Evolutionary conservation across 1,139 yeast species (phyloP), one percentile per base, ranked within the genome.

Genomic region (Blastobotrys raffinosifermentans): DNA sequence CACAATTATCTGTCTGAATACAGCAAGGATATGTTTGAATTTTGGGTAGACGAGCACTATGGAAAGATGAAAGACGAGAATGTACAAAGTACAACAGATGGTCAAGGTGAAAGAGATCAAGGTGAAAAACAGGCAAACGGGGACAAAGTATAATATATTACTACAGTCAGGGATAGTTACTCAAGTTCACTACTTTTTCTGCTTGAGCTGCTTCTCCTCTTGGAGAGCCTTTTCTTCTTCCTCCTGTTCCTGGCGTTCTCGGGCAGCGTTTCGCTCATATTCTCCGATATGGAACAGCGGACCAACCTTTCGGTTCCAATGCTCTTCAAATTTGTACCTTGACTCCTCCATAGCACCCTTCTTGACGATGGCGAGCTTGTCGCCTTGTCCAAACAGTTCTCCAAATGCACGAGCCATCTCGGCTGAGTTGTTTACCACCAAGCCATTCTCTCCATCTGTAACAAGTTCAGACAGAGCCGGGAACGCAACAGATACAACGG

Each of bases 401-500:
- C 57, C 50, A 5, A 87, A 55, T 3, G 76, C 65, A 17, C 69
- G 66, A 37, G 69, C 71, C 51, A 89, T 60, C 39, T 75, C 78
- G 9, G 62, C 51, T 2, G 73, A 57, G 34, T 65, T 66, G 1
- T 56, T 47, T 33, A 73, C 70, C 23, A 64, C 57, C 29, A 69
- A 45, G 1, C 80, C 77, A 52, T 75, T 72, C 22, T 52, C 57
- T 23, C 61, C 64, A 35, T 67, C 67, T 34, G 62, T 58, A 3
- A 64, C 57, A 13, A 63, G 48, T 31, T 63, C 66, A 2, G 47
- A 47, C 6, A 58, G 41, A 8, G 95, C 93, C 0, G 82, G 78
- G 57, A 84, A 91, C 27, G 70, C 66, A 39, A 89, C 65, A 0
- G 96, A 77, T 2, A 89, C 67, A 0, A 87, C 97, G 1, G 98